Base-by-base conservation (phyloP, 2,329 filamentous ascomycete species). In the Tolypocladium amazonense region DNA sequence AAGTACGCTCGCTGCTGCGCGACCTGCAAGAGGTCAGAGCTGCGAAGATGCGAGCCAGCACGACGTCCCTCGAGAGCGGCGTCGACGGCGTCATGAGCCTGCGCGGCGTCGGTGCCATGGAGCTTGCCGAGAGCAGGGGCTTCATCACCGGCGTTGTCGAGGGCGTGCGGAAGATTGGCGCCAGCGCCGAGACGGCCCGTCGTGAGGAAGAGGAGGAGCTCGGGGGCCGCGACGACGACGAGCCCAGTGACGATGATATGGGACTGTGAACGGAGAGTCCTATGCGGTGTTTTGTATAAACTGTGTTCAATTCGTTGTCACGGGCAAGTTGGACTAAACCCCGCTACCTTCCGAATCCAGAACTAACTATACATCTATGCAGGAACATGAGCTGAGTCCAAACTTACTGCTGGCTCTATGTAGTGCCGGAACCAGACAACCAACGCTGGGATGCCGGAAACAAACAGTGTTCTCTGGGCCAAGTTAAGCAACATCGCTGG, bases 111-210 rank as follows among this genome's bases (percentile, higher is more conserved):
- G 94, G 94, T 2, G 90, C 90, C 2, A 92, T 97, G 88, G 94
- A 99, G 77, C 79, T 97, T 56, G 88, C 89, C 0, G 93, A 97
- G 76, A 89, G 87, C 59, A 82, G 93, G 67, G 87, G 86, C 0
- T 96, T 97, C 69, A 85, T 97, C 62, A 80, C 85, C 1, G 90
- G 89, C 1, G 90, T 97, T 2, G 87, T 97, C 64, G 92, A 97
- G 72, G 91, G 90, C 5, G 79, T 97, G 67, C 84, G 92, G 68
- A 92, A 86, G 77, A 84, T 97, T 57, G 91, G 91, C 12, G 86
- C 88, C 2, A 91, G 89, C 45, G 86, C 86, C 58, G 93, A 97
- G 77, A 84, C 88, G 63, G 84, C 85, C 55, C 81, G 90, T 62
- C 80, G 88, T 63, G 92, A 96, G 68, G 84, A 89, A 64, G 88